These are phyloP conservation scores for Clitocybe nebularis DNA, from an alignment of 1,284 basidiomycete species.

Conservation along the genomic window DNA sequence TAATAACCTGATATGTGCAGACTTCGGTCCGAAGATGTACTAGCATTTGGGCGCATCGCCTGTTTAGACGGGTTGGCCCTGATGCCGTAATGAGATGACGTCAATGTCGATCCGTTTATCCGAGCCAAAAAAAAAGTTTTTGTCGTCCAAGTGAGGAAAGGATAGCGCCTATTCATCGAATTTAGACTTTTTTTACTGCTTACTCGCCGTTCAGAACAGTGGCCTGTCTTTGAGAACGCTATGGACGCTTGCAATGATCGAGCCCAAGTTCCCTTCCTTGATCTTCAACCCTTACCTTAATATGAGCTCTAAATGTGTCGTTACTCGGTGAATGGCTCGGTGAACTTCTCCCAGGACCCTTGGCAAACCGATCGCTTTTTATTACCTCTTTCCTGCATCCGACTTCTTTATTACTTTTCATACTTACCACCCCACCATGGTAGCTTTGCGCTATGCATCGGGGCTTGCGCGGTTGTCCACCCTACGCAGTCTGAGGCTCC, in stretches of 20 bases:
- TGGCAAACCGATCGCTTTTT: constrained; percentile 20
- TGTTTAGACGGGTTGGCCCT: constrained; percentile 50
- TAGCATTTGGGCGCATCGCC: constrained; percentile 51
- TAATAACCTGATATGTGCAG: constrained; percentile 22
- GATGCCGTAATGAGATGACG: constrained; percentile 40
- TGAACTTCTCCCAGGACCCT: constrained; percentile 30
- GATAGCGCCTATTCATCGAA: constrained; percentile 7
- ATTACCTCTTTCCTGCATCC: constrained; percentile 19
- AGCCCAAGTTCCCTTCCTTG: neutral
- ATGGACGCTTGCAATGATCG: neutral
- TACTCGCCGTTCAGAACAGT: constrained; percentile 13
- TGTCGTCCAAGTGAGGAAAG: constrained; percentile 21
- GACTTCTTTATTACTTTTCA: constrained; percentile 15
- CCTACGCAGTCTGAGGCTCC: constrained; percentile 18
- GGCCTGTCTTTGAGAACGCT: neutral
- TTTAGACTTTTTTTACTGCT: constrained; percentile 5
- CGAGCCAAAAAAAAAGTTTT: constrained; percentile 35
- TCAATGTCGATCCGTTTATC: neutral
- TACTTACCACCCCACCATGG: too few species aligned
- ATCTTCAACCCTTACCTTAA: constrained; percentile 21
- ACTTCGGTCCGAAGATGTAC: constrained; percentile 41
- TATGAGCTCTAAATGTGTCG: constrained; percentile 27
- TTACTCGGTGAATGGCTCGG: constrained; percentile 71
- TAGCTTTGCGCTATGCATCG: constrained; percentile 42
- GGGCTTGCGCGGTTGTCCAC: constrained; percentile 30